Percentiles rank a stretch among this genome's conserved stretches.
phyloP scores from a whole-genome alignment of 2,329 filamentous ascomycete species.

The Ramularia collo-cygni region DNA sequence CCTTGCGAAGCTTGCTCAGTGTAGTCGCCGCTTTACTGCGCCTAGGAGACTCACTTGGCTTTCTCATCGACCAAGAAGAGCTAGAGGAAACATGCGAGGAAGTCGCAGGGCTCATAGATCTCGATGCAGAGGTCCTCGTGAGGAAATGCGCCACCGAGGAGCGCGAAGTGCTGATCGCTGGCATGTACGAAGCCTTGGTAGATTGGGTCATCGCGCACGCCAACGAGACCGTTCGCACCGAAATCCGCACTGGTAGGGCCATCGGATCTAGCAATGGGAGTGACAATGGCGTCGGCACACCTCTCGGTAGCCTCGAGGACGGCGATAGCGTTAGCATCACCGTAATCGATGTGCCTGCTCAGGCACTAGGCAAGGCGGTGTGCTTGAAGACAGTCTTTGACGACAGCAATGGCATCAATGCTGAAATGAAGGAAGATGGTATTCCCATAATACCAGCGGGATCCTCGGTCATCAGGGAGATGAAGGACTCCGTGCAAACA shows the following conservation, averaged over 20 bases:
- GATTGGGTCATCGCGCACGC: constrained; percentile 91
- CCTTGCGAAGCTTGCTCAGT: constrained; percentile 76
- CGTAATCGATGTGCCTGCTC: constrained; percentile 75
- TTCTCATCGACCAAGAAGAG: constrained; percentile 73
- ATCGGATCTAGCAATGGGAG: constrained; percentile 63
- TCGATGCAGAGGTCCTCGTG: constrained; percentile 77
- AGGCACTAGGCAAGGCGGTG: constrained; percentile 77
- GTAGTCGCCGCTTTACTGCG: constrained; percentile 81
- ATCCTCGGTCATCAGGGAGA: constrained; percentile 79
- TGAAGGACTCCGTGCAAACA: constrained; percentile 72
- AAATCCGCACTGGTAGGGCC: constrained; percentile 61
- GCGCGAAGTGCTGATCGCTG: constrained; percentile 71
- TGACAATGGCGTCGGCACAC: constrained; percentile 53
- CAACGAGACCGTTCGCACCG: constrained; percentile 72
- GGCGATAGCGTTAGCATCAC: constrained; percentile 85
- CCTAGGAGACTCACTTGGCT: constrained; percentile 82
- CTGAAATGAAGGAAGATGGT: constrained; percentile 95
- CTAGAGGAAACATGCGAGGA: constrained; percentile 86
- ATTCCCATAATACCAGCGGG: constrained; percentile 66
- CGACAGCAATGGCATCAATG: constrained; percentile 84
- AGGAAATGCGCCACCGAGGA: constrained; percentile 78
- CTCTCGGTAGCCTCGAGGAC: constrained; percentile 56
- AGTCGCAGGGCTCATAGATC: constrained; percentile 73
- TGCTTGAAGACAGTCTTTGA: constrained; percentile 88
- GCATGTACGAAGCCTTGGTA: constrained; percentile 86